Percentiles rank a stretch among this genome's conserved stretches.
These are phyloP conservation scores for Streptanthus diversifolius DNA, from an alignment of 345 rosid genomes.

Conservation along the genomic window DNA sequence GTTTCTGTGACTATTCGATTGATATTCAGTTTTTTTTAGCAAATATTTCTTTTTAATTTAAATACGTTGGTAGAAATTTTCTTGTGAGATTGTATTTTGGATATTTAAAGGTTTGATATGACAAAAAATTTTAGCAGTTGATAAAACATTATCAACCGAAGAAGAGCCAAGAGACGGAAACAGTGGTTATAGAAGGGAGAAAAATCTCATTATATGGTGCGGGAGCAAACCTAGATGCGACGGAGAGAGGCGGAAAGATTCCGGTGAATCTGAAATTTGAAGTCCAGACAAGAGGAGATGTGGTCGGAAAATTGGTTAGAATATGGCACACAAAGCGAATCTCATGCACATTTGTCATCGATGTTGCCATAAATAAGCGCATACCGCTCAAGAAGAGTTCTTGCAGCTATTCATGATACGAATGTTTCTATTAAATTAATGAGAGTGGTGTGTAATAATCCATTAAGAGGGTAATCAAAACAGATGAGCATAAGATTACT, in stretches of 20 bases:
- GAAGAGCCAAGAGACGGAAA: conserved; percentile 55
- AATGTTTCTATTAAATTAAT: neutral
- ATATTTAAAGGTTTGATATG: neutral
- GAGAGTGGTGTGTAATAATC: neutral
- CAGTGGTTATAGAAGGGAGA: conserved; percentile 58
- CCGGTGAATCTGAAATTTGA: conserved; percentile 54
- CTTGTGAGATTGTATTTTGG: neutral
- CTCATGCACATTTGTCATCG: conserved; percentile 56
- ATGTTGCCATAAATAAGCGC: conserved; percentile 51
- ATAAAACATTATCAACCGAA: conserved; percentile 68
- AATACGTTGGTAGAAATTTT: too few relatives aligned
- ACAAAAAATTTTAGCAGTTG: conserved; percentile 42
- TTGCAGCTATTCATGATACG: conserved; percentile 40
- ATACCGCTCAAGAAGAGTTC: conserved; percentile 48
- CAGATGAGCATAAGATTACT: too few relatives aligned
- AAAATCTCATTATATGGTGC: conserved; percentile 78
- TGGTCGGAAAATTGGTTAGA: conserved; percentile 76
- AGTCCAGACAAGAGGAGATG: conserved; percentile 59
- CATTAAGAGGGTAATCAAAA: neutral
- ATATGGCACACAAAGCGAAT: conserved; percentile 53
- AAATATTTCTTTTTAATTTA: too few relatives aligned
- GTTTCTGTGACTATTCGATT: too few relatives aligned
- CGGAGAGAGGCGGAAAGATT: conserved; percentile 44
- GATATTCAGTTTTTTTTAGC: too few relatives aligned
- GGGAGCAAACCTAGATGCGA: conserved; percentile 48